These are phyloP conservation scores for Prosopis cineraria DNA, from an alignment of 306 rosid genomes.

Conservation along the genomic window DNA sequence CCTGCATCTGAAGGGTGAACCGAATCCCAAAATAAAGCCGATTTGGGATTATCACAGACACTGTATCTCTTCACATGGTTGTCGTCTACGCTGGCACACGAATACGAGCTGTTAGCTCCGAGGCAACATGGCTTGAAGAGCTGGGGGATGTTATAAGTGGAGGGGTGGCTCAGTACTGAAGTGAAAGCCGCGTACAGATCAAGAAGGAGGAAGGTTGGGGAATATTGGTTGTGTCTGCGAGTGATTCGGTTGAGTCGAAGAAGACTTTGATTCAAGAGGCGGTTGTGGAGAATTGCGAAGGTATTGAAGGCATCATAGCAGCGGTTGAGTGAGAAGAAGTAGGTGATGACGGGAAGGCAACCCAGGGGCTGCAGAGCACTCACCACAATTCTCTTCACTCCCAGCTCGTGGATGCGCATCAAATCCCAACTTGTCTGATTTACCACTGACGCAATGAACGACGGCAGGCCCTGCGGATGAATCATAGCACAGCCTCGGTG, in stretches of 20 bases:
- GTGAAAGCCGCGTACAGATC: conserved; percentile 55
- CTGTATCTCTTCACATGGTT: conserved; percentile 45
- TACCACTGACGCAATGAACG: conserved; percentile 49
- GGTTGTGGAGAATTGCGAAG: conserved; percentile 46
- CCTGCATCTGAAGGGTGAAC: conserved; percentile 65
- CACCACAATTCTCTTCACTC: conserved; percentile 56
- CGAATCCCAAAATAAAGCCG: conserved; percentile 70
- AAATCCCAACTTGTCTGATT: conserved; percentile 42
- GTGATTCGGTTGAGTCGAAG: conserved; percentile 41
- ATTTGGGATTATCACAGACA: conserved; percentile 48
- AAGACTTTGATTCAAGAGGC: conserved; percentile 48
- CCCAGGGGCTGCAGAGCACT: conserved; percentile 57
- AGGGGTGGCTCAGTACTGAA: conserved; percentile 36
- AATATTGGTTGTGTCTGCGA: neutral
- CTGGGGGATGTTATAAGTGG: conserved; percentile 36
- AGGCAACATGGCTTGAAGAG: conserved; percentile 60
- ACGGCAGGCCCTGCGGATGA: conserved; percentile 39
- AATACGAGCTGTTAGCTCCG: conserved; percentile 41
- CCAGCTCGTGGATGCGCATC: conserved; percentile 49
- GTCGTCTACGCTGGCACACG: conserved; percentile 49
- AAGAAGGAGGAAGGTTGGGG: conserved; percentile 38
- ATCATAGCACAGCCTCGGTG: neutral
- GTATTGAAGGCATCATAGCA: conserved; percentile 49
- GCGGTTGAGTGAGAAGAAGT: conserved; percentile 29
- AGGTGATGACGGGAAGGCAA: conserved; percentile 50